These are phyloP conservation scores for Rhodotorula sp. DNA, from an alignment of 1,284 basidiomycete species.

Conservation along the genomic window DNA sequence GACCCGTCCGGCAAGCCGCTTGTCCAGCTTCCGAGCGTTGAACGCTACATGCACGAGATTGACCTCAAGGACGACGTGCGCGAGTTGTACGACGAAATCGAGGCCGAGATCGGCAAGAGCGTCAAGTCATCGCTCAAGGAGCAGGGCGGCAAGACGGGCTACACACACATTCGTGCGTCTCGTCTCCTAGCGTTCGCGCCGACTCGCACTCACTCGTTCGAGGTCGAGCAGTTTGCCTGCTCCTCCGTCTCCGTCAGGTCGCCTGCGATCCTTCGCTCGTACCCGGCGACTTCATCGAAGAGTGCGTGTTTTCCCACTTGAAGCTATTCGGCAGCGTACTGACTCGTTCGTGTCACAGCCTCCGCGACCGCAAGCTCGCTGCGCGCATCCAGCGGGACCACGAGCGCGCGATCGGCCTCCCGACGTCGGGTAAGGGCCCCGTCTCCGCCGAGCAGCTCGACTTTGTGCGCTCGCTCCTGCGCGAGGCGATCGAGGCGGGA, in stretches of 20 bases:
- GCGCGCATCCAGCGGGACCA: slow-evolving; percentile 24
- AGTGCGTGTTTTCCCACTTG: slow-evolving; percentile 6
- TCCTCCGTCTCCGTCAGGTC: slow-evolving; percentile 83
- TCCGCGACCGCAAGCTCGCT: slow-evolving; percentile 34
- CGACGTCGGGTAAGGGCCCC: not conserved
- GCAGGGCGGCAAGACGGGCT: slow-evolving; percentile 42
- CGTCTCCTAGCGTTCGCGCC: slow-evolving; percentile 41
- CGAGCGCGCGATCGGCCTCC: not conserved
- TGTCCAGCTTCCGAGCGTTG: slow-evolving; percentile 73
- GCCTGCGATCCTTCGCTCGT: slow-evolving; percentile 77
- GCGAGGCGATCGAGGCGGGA: slow-evolving; percentile 14
- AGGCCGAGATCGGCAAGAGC: slow-evolving; percentile 63
- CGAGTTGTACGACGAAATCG: slow-evolving; percentile 72
- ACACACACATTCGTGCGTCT: slow-evolving; percentile 46
- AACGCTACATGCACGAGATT: slow-evolving; percentile 60
- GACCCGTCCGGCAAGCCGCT: slow-evolving; percentile 70
- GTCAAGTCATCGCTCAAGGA: slow-evolving; percentile 62
- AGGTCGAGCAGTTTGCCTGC: slow-evolving; percentile 60
- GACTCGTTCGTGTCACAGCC: not conserved
- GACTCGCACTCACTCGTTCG: fast-evolving
- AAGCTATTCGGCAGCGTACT: too few species aligned
- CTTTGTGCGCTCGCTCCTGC: slow-evolving; percentile 19
- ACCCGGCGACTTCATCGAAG: slow-evolving; percentile 71
- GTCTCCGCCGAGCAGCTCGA: slow-evolving; percentile 15
- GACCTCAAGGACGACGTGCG: slow-evolving; percentile 67